Conservation (phyloP, 1,284 basidiomycete genomes). For the Microstroma glucosiphilum region DNA sequence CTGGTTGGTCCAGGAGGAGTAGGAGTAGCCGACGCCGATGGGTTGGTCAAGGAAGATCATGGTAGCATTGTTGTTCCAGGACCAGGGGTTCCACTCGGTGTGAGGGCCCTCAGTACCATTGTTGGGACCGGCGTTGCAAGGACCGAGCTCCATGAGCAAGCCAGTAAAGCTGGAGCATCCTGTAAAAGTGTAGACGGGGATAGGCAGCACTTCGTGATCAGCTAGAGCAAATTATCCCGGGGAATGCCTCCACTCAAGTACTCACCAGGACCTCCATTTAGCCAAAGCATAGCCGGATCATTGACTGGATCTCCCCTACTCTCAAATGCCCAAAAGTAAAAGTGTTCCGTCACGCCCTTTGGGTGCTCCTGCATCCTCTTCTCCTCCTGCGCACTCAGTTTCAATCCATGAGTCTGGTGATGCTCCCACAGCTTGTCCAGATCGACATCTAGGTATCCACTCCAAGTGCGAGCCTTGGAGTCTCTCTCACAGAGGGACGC, state of each 20-base stretch:
- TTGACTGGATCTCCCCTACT: constrained; percentile 35
- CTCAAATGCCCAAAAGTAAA: constrained; percentile 50
- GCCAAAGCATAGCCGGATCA: constrained; percentile 46
- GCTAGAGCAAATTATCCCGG: not conserved
- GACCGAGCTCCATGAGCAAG: constrained; percentile 47
- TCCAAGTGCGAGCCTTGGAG: constrained; percentile 28
- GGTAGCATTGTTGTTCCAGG: constrained; percentile 45
- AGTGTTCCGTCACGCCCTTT: constrained; percentile 43
- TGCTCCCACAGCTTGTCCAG: constrained; percentile 36
- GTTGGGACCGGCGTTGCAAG: constrained; percentile 36
- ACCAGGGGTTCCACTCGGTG: constrained; percentile 36
- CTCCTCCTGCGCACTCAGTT: not conserved
- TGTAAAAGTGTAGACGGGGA: not conserved
- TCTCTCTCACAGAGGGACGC: constrained; percentile 33
- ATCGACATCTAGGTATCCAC: constrained; percentile 49
- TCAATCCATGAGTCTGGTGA: constrained; percentile 1
- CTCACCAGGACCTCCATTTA: constrained; percentile 41
- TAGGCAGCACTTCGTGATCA: not conserved
- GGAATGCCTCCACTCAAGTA: not conserved
- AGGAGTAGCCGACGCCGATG: constrained; percentile 45
- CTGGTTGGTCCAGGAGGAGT: constrained; percentile 45
- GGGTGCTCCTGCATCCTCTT: constrained; percentile 11
- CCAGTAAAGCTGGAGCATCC: constrained; percentile 46
- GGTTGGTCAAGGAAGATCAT: constrained; percentile 49
- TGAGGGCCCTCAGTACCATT: constrained; percentile 22